phyloP scores from a whole-genome alignment of 768 basidiomycete species.

The Phylloporus sp. region DNA sequence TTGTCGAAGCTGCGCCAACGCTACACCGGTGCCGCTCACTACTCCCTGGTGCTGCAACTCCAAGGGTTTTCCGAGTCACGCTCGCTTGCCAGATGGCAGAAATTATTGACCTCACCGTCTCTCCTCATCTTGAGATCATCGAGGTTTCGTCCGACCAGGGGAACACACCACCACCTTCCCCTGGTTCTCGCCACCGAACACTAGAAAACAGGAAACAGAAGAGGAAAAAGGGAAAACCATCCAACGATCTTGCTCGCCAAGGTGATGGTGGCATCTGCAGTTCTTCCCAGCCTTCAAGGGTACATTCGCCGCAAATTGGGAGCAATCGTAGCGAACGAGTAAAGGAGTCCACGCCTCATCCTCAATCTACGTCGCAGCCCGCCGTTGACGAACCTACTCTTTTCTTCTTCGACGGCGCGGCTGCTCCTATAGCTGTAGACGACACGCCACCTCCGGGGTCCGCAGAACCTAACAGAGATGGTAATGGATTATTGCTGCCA shows the following conservation, averaged over 20 bases:
- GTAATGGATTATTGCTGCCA: constrained; percentile 49
- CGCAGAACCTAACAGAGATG: constrained; percentile 16
- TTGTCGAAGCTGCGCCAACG: no score
- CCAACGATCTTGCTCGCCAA: constrained; percentile 16
- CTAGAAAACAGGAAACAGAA: constrained; percentile 22
- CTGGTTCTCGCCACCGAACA: constrained; percentile 1
- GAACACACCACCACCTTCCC: not conserved
- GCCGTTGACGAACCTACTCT: constrained; percentile 19
- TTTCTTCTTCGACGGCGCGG: constrained; percentile 50
- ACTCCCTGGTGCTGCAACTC: not conserved
- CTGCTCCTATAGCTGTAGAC: constrained; percentile 33
- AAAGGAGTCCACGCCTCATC: constrained; percentile 21
- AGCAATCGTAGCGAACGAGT: constrained; percentile 1
- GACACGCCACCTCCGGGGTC: constrained; percentile 8
- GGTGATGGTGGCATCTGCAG: constrained; percentile 8
- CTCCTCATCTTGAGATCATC: constrained; percentile 27
- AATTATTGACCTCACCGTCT: constrained; percentile 32
- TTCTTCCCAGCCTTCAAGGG: constrained; percentile 19
- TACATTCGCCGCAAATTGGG: constrained; percentile 15
- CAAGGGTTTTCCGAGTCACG: not conserved
- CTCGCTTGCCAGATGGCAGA: constrained; percentile 21
- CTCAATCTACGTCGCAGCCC: constrained; percentile 37
- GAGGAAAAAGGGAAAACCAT: constrained; percentile 24
- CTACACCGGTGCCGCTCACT: not conserved
- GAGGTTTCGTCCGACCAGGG: constrained; percentile 29